Conservation (phyloP, 2,329 filamentous ascomycete species). For the Volutella citrinella region DNA sequence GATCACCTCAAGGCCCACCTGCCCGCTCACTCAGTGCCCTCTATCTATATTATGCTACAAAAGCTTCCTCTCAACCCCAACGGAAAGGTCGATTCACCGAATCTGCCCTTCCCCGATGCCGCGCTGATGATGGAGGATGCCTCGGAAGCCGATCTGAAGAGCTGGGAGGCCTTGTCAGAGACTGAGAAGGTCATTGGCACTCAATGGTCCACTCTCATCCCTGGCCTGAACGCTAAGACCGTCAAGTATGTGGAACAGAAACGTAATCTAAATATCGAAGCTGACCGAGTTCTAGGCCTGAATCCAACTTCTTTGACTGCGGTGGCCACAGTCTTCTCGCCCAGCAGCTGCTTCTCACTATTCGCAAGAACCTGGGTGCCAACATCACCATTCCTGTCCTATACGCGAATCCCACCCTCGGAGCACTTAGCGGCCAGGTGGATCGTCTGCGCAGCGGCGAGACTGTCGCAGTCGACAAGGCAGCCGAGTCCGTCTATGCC, state of each 20-base stretch:
- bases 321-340: constrained; percentile 54
- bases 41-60: constrained; percentile 28
- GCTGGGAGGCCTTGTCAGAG: constrained; percentile 46
- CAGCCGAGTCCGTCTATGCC: constrained; percentile 50
- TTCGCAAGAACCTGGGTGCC: constrained; percentile 27
- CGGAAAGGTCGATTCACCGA: constrained; percentile 75
- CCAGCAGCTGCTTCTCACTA: constrained; percentile 68
- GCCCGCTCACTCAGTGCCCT: constrained; percentile 31
- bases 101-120: constrained; percentile 71
- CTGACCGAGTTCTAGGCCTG: constrained; percentile 33
- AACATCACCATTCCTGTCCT: constrained; percentile 31
- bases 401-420: constrained; percentile 28
- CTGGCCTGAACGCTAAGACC: constrained; percentile 63
- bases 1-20: constrained; percentile 8
- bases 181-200: constrained; percentile 42
- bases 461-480: constrained; percentile 26
- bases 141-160: constrained; percentile 38
- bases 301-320: constrained; percentile 35
- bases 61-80: constrained; percentile 69
- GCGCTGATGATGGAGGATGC: constrained; percentile 48
- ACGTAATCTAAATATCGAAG: neutral
- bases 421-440: constrained; percentile 27
- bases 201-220: constrained; percentile 72
- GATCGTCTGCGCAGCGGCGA: constrained; percentile 25
- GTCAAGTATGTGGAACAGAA: constrained; percentile 33